A percentile compares a stretch with the other conserved stretches of the same genome.
Evolutionary conservation across 1,139 yeast genomes (phyloP).

Genomic region (Scheffersomyces quercinus): DNA sequence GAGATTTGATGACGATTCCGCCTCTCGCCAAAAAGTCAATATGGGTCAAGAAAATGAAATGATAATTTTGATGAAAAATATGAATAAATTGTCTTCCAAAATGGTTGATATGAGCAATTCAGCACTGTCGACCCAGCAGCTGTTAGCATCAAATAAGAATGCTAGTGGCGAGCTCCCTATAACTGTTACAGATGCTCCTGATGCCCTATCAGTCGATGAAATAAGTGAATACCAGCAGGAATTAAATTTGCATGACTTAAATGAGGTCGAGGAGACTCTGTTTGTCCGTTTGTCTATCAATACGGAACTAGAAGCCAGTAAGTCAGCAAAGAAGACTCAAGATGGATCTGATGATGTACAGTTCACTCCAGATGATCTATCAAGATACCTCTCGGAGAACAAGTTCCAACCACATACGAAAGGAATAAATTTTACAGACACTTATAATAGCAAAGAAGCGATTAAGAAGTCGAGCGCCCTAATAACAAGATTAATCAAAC

Average conservation of each 20-base stretch:
- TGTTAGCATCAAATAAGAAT: not conserved
- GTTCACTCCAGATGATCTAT: slow-evolving; percentile 20
- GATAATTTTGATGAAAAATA: slow-evolving; percentile 75
- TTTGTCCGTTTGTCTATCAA: slow-evolving; percentile 62
- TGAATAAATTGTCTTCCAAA: slow-evolving; percentile 84
- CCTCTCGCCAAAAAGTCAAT: slow-evolving; percentile 1
- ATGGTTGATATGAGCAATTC: slow-evolving; percentile 63
- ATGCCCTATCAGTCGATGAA: slow-evolving; percentile 27
- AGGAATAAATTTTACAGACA: slow-evolving; percentile 44
- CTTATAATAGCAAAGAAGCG: slow-evolving; percentile 30
- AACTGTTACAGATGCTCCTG: slow-evolving; percentile 25
- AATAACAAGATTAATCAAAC: slow-evolving; percentile 51
- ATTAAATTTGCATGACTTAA: slow-evolving; percentile 62
- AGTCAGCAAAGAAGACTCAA: not conserved
- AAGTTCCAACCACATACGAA: slow-evolving; percentile 15
- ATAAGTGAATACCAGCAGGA: slow-evolving; percentile 48
- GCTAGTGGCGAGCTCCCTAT: slow-evolving; percentile 10
- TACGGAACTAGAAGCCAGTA: slow-evolving; percentile 8
- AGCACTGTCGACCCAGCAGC: slow-evolving; percentile 21
- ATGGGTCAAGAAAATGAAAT: slow-evolving; percentile 58
- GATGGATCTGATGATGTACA: not conserved
- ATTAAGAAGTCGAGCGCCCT: slow-evolving; percentile 52
- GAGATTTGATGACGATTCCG: slow-evolving; percentile 62
- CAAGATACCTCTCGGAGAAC: slow-evolving; percentile 25
- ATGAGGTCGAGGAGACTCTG: slow-evolving; percentile 47